These are phyloP conservation scores for Pugionium cornutum DNA, from an alignment of 345 rosid species.

Conservation along the genomic window DNA sequence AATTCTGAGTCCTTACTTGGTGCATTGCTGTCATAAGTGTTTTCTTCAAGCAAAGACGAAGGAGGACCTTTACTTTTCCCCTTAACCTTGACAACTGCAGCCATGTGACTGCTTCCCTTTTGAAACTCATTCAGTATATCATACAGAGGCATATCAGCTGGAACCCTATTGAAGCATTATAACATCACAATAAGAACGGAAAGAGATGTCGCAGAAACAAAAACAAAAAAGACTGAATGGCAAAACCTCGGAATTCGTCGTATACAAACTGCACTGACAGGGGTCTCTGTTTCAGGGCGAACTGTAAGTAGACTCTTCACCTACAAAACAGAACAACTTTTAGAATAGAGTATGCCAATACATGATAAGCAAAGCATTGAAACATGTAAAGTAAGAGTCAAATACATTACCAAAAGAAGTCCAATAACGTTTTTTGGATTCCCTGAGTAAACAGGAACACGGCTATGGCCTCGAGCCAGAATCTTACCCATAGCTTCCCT, in stretches of 20 bases:
- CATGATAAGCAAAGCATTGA: neutral
- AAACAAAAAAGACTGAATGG: slow-evolving; percentile 8
- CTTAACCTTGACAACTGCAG: slow-evolving; percentile 89
- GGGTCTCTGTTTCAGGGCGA: slow-evolving; percentile 98
- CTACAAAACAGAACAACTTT: slow-evolving; percentile 39
- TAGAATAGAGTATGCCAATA: too few relatives aligned
- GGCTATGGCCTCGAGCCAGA: slow-evolving; percentile 94
- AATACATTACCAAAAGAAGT: slow-evolving; percentile 70
- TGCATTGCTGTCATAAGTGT: slow-evolving; percentile 45
- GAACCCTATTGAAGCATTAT: slow-evolving; percentile 60
- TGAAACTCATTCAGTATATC: slow-evolving; percentile 97
- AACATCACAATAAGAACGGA: neutral
- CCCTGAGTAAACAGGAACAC: slow-evolving; percentile 94
- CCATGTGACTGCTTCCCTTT: slow-evolving; percentile 99
- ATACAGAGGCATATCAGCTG: slow-evolving; percentile 95
- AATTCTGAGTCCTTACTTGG: slow-evolving; percentile 43
- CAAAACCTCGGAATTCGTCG: slow-evolving; percentile 87
- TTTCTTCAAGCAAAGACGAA: slow-evolving; percentile 49
- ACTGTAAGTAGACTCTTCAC: slow-evolving; percentile 97
- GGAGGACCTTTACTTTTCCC: slow-evolving; percentile 57
- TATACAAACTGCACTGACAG: slow-evolving; percentile 93
- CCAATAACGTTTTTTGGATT: slow-evolving; percentile 93
- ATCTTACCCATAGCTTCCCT: slow-evolving; percentile 99
- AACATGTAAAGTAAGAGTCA: slow-evolving; percentile 10
- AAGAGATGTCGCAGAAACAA: neutral